These are phyloP conservation scores for Rhodomyrtus psidioides DNA, from an alignment of 441 rosid genomes.

Conservation along the genomic window DNA sequence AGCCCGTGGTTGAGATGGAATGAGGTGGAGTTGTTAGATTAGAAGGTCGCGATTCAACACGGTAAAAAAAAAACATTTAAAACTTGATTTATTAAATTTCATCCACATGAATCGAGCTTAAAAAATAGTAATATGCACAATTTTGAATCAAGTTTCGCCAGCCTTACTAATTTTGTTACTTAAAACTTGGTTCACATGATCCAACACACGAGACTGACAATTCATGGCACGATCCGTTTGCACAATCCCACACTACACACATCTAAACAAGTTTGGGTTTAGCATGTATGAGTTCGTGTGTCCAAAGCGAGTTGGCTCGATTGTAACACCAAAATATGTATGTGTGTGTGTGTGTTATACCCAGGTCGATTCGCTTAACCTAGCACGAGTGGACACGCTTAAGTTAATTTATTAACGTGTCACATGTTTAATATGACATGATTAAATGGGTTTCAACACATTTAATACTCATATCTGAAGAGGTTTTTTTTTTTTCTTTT, in stretches of 20 bases:
- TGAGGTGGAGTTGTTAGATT: not conserved
- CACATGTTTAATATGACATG: not conserved
- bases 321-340: too few species aligned
- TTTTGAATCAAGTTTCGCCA: not conserved
- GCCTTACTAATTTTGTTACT: not conserved
- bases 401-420: not conserved
- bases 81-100: not conserved
- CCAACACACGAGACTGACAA: not conserved
- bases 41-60: not conserved
- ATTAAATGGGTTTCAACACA: not conserved
- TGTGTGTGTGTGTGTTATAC: not conserved
- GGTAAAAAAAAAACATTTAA: too few species aligned
- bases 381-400: not conserved
- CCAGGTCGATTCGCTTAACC: not conserved
- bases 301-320: not conserved
- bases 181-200: not conserved
- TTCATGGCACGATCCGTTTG: not conserved
- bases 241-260: fast-evolving
- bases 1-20: not conserved
- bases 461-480: not conserved
- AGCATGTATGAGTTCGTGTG: not conserved
- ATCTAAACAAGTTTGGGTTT: not conserved
- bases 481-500: not conserved
- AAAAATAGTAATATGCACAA: not conserved
- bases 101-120: not conserved